Conservation (phyloP, 371 early-diverging fungal genomes). For the Blakeslea trispora region DNA sequence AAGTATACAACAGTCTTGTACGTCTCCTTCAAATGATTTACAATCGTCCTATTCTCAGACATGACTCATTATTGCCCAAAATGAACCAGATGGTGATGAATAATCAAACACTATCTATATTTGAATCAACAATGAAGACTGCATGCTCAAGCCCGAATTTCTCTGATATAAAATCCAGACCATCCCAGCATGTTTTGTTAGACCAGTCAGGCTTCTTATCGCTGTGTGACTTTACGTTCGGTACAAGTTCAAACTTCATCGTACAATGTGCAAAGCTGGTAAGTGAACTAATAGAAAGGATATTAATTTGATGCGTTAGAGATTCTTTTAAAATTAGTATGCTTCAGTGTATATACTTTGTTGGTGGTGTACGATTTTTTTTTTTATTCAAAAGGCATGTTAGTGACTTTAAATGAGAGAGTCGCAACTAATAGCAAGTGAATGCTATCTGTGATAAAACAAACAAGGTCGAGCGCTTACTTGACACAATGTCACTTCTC, state of each 20-base stretch:
- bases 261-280: slow-evolving; percentile 48
- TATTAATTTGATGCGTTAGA: no score
- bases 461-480: no score
- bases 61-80: slow-evolving; percentile 67
- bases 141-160: slow-evolving; percentile 64
- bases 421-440: no score
- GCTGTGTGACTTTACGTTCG: slow-evolving; percentile 27
- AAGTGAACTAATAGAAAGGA: slow-evolving; percentile 54
- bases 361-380: no score
- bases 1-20: slow-evolving; percentile 41
- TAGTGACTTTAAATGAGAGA: no score
- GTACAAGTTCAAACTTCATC: slow-evolving; percentile 29
- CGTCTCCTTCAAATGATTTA: no score
- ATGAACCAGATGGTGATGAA: slow-evolving; percentile 71
- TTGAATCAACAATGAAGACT: slow-evolving; percentile 70
- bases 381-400: no score
- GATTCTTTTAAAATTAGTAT: no score
- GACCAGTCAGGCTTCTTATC: slow-evolving; percentile 49
- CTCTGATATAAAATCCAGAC: slow-evolving; percentile 33
- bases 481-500: no score
- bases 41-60: slow-evolving; percentile 44
- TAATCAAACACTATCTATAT: slow-evolving; percentile 64
- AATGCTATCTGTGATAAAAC: no score
- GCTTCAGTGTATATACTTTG: no score
- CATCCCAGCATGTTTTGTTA: slow-evolving; percentile 40